Evolutionary conservation across 1,284 basidiomycete genomes (phyloP), one percentile per base, ranked within the genome.

Genomic region (Pseudozyma tsukubaensis): DNA sequence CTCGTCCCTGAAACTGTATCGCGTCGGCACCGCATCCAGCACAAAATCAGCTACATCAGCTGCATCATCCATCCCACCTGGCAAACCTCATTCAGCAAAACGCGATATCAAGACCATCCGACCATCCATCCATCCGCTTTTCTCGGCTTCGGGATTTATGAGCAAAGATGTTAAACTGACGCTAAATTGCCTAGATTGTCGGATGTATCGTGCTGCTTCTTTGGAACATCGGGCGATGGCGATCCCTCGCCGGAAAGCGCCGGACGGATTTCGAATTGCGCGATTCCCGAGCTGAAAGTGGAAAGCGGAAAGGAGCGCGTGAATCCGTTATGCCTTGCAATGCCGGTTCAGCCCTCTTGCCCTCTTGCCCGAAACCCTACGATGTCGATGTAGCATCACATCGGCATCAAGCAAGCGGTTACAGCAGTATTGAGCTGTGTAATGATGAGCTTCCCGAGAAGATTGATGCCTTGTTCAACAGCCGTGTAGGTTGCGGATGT

Each of bases 1-100:
- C 48, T 67, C 2, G 63, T 36, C 34, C 51, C 21, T 62, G 69
- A 72, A 72, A 72, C 69, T 72, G 59, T 65, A 71, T 60, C 61
- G 68, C 67, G 60, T 70, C 67, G 60, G 67, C 60, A 70, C 67
- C 67, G 63, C 63, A 42, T 48, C 21, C 18, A 42, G 39, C 42
- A 4, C 9, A 35, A 21, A n/a, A 13, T n/a, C 43, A 21, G 43
- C n/a, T 8, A 8, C 7, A 7, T 7, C 43, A 21, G 40, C 12
- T 37, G 36, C 36, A 43, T 43, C 34, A 39, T 50, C 49, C 50
- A 52, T 40, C 50, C 50, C 21, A 5, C 35, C 18, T 16, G 32
- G 7, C 34, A 50, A 16, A 42, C 40, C 14, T 14, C 36, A 37
- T n/a, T n/a, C n/a, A n/a, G n/a, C n/a, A n/a, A n/a, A n/a, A n/a